Evolutionary conservation across 139 green algal genomes (phyloP), one percentile per base, ranked within the genome.

Genomic region (Chlorella sp.): DNA sequence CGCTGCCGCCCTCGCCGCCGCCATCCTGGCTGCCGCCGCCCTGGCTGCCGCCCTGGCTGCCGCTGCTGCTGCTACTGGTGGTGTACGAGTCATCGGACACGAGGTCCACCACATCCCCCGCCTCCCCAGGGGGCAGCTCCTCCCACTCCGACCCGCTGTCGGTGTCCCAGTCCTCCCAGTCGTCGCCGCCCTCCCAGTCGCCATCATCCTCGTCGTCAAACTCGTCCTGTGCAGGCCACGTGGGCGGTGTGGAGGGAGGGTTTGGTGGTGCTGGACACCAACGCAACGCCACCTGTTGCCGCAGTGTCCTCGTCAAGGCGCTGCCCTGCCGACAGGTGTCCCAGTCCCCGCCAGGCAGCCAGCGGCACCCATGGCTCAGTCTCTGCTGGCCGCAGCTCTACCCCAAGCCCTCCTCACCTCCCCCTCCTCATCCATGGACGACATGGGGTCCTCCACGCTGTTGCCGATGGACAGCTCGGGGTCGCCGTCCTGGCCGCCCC

Each of bases 381-480:
- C n/a, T n/a, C n/a, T n/a, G n/a, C n/a, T n/a, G n/a, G n/a, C n/a
- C n/a, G n/a, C n/a, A n/a, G n/a, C n/a, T n/a, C n/a, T n/a, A n/a
- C n/a, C n/a, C n/a, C n/a, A n/a, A n/a, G n/a, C n/a, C n/a, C n/a
- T n/a, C n/a, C n/a, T n/a, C n/a, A n/a, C n/a, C 32, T 28, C 67
- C 67, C 38, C 32, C 15, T 41, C 68, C 68, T 36, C 36, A 4
- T 26, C 21, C 16, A 36, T n/a, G 9, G 72, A 36, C 28, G 72
- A 36, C 28, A 39, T 28, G 6, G 47, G 73, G n/a, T 80, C n/a
- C 30, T 80, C 73, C 17, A 64, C 47, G 20, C n/a, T 44, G 47
- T 80, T 80, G 73, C 73, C 73, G 16, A 80, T 63, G n/a, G 73
- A 80, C 12, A 80, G 38, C n/a, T 80, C 44, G 0, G 38, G 28